Percentiles rank a stretch among this genome's conserved stretches.
Conservation (phyloP, 805 yeast genomes). For the Metschnikowia lochheadii region DNA sequence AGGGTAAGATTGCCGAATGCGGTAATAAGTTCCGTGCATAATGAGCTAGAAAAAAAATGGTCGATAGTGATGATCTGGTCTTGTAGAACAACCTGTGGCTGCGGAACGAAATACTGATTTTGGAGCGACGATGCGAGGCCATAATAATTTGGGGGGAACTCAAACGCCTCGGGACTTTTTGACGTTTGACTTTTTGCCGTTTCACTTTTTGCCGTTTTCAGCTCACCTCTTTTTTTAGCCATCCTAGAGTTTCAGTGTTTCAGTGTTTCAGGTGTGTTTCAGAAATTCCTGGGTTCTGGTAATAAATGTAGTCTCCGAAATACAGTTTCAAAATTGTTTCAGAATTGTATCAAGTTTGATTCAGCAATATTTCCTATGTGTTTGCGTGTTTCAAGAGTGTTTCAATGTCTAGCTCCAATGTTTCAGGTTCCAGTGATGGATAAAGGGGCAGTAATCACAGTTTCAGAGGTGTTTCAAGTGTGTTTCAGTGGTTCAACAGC, state of each 20-base stretch:
- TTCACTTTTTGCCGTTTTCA: no score
- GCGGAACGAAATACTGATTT: slow-evolving; percentile 17
- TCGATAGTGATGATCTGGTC: slow-evolving; percentile 40
- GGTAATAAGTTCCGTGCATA: slow-evolving; percentile 39
- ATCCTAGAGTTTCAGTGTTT: background rate
- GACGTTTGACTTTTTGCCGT: no score
- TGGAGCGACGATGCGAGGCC: slow-evolving; percentile 8
- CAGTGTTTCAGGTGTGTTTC: background rate
- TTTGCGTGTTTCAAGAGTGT: background rate
- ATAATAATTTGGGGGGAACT: slow-evolving; percentile 18
- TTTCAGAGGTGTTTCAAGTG: background rate
- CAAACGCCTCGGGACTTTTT: slow-evolving; percentile 6
- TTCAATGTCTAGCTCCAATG: no score
- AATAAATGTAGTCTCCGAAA: background rate
- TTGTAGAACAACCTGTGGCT: slow-evolving; percentile 21
- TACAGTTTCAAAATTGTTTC: background rate
- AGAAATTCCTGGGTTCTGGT: background rate
- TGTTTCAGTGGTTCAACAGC: background rate
- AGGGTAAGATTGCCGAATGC: slow-evolving; percentile 24
- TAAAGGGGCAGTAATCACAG: no score
- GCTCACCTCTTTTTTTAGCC: background rate
- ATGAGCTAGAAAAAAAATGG: slow-evolving; percentile 32
- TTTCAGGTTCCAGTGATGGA: no score
- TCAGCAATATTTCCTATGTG: no score
- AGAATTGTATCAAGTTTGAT: no score